Evolutionary conservation across 768 basidiomycete species (phyloP).

Genomic region (Dacryopinax primogenitus): DNA sequence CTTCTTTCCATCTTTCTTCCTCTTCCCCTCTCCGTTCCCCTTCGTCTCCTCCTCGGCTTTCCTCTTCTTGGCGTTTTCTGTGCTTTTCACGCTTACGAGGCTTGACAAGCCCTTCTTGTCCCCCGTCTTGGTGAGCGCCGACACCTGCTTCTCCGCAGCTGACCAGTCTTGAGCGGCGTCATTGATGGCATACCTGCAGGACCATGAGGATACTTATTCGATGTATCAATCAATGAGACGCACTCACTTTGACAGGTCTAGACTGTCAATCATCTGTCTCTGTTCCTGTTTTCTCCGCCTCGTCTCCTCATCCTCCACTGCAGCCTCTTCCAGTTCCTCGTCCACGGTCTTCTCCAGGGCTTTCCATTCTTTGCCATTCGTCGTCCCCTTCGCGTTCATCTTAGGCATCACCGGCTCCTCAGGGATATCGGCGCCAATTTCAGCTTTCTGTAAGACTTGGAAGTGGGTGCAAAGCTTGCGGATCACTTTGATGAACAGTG

Average conservation of each 20-base stretch:
- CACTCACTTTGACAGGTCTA: slow-evolving; percentile 79
- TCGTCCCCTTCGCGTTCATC: slow-evolving; percentile 15
- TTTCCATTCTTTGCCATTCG: slow-evolving; percentile 30
- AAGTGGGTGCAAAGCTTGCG: slow-evolving; percentile 69
- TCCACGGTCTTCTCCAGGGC: slow-evolving; percentile 39
- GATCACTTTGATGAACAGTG: slow-evolving; percentile 81
- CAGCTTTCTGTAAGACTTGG: slow-evolving; percentile 64
- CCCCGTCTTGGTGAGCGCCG: slow-evolving; percentile 32
- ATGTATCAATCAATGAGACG: slow-evolving; percentile 3
- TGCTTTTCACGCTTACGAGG: slow-evolving; percentile 61
- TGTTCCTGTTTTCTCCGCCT: slow-evolving; percentile 40
- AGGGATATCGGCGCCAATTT: slow-evolving; percentile 42
- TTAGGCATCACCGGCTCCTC: slow-evolving; percentile 22
- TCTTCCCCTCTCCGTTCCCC: slow-evolving; percentile 14
- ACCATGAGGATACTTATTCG: slow-evolving; percentile 5
- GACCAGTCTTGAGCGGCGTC: slow-evolving; percentile 60
- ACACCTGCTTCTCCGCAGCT: slow-evolving; percentile 58
- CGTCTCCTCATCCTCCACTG: slow-evolving; percentile 41
- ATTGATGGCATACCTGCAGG: slow-evolving; percentile 42
- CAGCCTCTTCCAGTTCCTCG: slow-evolving; percentile 66
- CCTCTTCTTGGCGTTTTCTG: slow-evolving; percentile 37
- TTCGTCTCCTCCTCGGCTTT: slow-evolving; percentile 38
- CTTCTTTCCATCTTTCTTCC: slow-evolving; percentile 19
- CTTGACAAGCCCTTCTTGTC: slow-evolving; percentile 38
- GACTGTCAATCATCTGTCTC: slow-evolving; percentile 70